Base-by-base conservation (phyloP, 2,329 filamentous ascomycete species). In the Aspergillus flavus region DNA sequence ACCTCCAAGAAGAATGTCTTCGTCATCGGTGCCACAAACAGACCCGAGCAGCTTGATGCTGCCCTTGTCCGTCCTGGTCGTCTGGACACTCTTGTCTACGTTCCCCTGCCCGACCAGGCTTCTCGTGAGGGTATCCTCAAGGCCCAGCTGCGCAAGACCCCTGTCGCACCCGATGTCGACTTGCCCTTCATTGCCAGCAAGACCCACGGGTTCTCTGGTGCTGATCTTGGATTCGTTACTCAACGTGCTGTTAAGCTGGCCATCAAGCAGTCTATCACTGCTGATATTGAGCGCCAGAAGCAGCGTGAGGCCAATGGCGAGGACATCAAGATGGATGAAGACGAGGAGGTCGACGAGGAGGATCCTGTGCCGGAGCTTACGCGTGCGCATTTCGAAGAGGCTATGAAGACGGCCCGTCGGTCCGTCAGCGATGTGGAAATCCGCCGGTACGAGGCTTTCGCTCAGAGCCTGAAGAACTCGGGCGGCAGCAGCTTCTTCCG, bases 1-100 rank as follows among this genome's bases (percentile, higher is more conserved):
- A 98, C 94, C 53, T 97, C 94, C 45, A 99, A 99, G 92, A 99
- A 99, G 91, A 99, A 99, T 79, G 95, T 99, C 69, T 99, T 99
- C 82, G 95, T 99, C 69, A 99, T 99, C 73, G 95, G 95, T 79
- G 95, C 95, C 53, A 99, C 95, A 81, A 99, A 99, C 86, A 88
- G 95, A 84, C 95, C 95, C 50, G 95, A 99, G 85, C 95, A 98
- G 85, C 91, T 99, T 64, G 95, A 99, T 81, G 95, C 95, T 78
- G 95, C 95, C 72, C 87, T 99, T 73, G 97, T 94, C 87, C 94
- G 95, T 87, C 95, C 95, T 62, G 95, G 95, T 72, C 95, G 95
- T 93, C 91, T 99, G 56, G 95, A 99, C 81, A 98, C 94, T 43
- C 89, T 99, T 70, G 95, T 99, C 80, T 99, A 99, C 79, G 95